Evolutionary conservation across 2,329 filamentous ascomycete genomes (phyloP).

Genomic region (Ophiostoma novo-ulmi): DNA sequence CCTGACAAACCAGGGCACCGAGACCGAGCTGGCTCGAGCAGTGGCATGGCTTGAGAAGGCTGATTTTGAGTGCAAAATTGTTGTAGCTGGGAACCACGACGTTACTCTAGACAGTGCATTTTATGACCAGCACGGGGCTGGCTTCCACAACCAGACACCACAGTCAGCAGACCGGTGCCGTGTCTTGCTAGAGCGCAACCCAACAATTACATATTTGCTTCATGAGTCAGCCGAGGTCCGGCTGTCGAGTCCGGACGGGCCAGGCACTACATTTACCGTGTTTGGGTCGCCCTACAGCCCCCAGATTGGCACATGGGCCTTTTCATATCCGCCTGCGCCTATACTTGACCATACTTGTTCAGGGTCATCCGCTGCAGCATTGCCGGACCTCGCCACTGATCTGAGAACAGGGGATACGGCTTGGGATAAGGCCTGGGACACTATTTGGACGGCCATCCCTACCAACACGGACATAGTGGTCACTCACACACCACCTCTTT

Average conservation of each 20-base stretch:
- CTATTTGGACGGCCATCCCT: slow-evolving; percentile 59
- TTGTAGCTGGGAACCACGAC: slow-evolving; percentile 72
- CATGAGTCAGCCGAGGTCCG: slow-evolving; percentile 52
- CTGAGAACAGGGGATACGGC: not conserved
- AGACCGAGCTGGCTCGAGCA: slow-evolving; percentile 40
- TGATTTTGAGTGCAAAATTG: slow-evolving; percentile 64
- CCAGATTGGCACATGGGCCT: slow-evolving; percentile 56
- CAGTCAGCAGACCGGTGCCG: slow-evolving; percentile 53
- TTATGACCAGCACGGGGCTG: slow-evolving; percentile 47
- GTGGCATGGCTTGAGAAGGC: slow-evolving; percentile 63
- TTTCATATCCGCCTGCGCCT: slow-evolving; percentile 48
- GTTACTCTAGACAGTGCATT: slow-evolving; percentile 63
- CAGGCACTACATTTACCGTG: slow-evolving; percentile 57
- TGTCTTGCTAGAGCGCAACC: slow-evolving; percentile 48
- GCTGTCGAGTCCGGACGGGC: slow-evolving; percentile 50
- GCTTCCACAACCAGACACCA: slow-evolving; percentile 52
- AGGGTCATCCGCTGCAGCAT: slow-evolving; percentile 49
- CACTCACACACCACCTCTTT: slow-evolving; percentile 63
- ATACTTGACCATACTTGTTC: not conserved
- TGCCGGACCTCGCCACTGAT: slow-evolving; percentile 39
- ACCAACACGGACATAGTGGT: slow-evolving; percentile 60
- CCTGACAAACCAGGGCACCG: slow-evolving; percentile 66
- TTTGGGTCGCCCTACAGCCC: slow-evolving; percentile 69
- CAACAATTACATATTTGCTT: slow-evolving; percentile 58
- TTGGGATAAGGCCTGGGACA: slow-evolving; percentile 45